phyloP scores from a whole-genome alignment of 768 basidiomycete species.

The Lactarius hengduanensis region DNA sequence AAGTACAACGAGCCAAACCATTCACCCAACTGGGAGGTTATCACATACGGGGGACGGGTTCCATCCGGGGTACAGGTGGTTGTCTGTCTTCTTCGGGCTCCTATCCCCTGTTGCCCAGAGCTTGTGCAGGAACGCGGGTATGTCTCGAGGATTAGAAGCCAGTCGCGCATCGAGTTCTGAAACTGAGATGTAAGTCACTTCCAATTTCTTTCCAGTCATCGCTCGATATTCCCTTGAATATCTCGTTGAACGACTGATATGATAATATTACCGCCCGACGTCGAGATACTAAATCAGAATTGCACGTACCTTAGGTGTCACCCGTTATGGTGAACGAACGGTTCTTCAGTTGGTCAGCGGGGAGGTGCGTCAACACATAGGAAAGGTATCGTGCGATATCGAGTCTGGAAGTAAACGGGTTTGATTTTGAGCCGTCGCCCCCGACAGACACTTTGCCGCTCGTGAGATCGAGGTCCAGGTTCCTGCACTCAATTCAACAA shows the following conservation, averaged over 20 bases:
- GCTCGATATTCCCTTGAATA: constrained; percentile 21
- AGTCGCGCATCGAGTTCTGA: constrained; percentile 19
- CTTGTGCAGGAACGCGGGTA: constrained; percentile 3
- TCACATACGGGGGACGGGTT: constrained; percentile 27
- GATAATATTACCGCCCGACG: neutral
- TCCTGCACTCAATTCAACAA: constrained; percentile 8
- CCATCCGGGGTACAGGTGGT: constrained; percentile 28
- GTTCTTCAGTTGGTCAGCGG: neutral
- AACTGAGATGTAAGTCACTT: constrained; percentile 16
- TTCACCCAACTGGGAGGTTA: constrained; percentile 1
- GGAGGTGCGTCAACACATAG: constrained; percentile 19
- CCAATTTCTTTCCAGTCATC: constrained; percentile 25
- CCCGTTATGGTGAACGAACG: constrained; percentile 6
- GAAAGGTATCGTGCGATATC: constrained; percentile 7
- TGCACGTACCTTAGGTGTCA: constrained; percentile 10
- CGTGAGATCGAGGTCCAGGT: constrained; percentile 20
- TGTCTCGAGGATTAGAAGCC: constrained; percentile 16
- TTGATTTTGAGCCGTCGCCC: constrained; percentile 22
- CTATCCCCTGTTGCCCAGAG: neutral
- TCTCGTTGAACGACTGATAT: constrained; percentile 23
- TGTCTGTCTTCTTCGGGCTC: neutral
- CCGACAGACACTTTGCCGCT: constrained; percentile 27
- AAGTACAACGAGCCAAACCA: neutral
- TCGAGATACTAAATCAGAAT: neutral
- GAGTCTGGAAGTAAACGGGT: constrained; percentile 21